phyloP scores from a whole-genome alignment of 306 rosid genomes.

The Canavalia ensiformis region DNA sequence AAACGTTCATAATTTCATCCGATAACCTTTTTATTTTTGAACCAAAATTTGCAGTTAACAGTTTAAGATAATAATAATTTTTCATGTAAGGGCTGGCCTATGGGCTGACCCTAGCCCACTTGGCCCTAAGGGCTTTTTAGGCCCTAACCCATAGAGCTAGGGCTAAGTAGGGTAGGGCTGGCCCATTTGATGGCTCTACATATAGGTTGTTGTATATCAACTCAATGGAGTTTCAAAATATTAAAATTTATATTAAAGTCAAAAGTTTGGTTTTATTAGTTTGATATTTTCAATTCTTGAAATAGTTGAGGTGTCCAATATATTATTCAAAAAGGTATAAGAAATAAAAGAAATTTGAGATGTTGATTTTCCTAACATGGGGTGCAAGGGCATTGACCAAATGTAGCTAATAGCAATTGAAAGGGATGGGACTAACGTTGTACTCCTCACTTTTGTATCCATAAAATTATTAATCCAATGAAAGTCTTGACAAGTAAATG shows the following conservation, averaged over 20 bases:
- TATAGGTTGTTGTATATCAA: neutral
- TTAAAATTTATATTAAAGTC: neutral
- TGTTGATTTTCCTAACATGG: slow-evolving; percentile 47
- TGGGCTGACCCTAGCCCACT: too few relatives aligned
- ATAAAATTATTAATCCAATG: neutral
- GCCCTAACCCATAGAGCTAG: too few relatives aligned
- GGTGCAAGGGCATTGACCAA: slow-evolving; percentile 39
- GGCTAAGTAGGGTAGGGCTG: too few relatives aligned
- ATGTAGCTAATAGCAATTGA: neutral
- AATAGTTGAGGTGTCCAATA: neutral
- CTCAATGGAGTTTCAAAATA: neutral
- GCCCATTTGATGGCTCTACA: too few relatives aligned
- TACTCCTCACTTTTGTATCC: neutral
- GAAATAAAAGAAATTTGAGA: neutral
- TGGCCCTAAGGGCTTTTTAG: too few relatives aligned
- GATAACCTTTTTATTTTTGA: too few relatives aligned
- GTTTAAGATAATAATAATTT: too few relatives aligned
- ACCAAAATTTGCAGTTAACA: too few relatives aligned
- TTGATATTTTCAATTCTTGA: slow-evolving; percentile 13
- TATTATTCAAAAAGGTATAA: slow-evolving; percentile 1
- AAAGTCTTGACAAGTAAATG: neutral
- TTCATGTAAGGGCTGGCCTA: too few relatives aligned
- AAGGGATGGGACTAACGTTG: neutral
- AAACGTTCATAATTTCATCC: too few relatives aligned
- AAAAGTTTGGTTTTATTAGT: neutral